Conservation (phyloP, 371 early-diverging fungal genomes). For the Globomyces sp. region DNA sequence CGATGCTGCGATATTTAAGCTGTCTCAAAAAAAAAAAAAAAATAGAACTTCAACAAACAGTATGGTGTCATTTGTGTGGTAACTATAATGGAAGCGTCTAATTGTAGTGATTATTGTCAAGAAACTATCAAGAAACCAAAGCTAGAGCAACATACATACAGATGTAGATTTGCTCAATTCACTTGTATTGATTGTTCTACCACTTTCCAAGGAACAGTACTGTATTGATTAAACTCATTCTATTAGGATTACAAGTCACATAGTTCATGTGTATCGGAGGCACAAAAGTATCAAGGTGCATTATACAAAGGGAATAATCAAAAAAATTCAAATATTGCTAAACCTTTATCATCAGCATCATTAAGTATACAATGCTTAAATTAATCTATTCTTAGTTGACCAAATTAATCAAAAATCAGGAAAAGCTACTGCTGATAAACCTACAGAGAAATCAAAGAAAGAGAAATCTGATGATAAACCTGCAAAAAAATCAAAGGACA, state of each 20-base stretch:
- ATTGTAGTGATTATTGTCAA: conserved; percentile 74
- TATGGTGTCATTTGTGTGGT: conserved; percentile 17
- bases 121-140: conserved; percentile 91
- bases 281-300: conserved; percentile 78
- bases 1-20: no score
- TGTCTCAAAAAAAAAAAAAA: no score
- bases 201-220: conserved; percentile 67
- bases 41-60: no score
- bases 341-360: conserved; percentile 3
- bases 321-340: not conserved
- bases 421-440: not conserved
- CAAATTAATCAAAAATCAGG: conserved; percentile 9
- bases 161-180: conserved; percentile 81
- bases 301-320: conserved; percentile 37
- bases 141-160: conserved; percentile 72
- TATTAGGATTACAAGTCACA: conserved; percentile 67
- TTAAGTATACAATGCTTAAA: not conserved
- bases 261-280: conserved; percentile 85
- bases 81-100: not conserved
- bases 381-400: not conserved
- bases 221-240: no score
- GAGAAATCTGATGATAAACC: conserved; percentile 1
- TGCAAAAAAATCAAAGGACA: not conserved
- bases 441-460: conserved; percentile 5
- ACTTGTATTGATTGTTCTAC: conserved; percentile 88